These are phyloP conservation scores for Geranium brycei DNA, from an alignment of 345 rosid species.

Conservation along the genomic window DNA sequence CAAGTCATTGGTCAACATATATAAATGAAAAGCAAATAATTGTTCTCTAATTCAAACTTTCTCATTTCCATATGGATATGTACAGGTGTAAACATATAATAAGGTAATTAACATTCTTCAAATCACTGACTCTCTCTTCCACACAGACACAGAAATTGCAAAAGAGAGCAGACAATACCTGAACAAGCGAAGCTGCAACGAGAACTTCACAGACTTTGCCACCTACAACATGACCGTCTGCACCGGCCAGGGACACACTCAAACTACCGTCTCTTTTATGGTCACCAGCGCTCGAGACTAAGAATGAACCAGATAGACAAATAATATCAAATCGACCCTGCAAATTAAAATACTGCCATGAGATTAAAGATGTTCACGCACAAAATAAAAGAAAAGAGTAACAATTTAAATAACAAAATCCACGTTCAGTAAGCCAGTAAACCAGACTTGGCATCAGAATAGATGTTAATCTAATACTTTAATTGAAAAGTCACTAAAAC, in stretches of 20 bases:
- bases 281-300: conserved; percentile 41
- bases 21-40: too few species aligned
- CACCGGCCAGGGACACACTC: conserved; percentile 63
- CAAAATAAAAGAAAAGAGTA: too few species aligned
- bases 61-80: too few species aligned
- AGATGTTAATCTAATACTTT: too few species aligned
- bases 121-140: too few species aligned
- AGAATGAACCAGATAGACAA: conserved; percentile 63
- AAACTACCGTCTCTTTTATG: conserved; percentile 37
- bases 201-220: conserved; percentile 70
- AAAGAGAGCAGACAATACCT: conserved; percentile 30
- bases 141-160: not conserved
- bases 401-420: too few species aligned
- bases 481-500: too few species aligned
- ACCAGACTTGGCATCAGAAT: too few species aligned
- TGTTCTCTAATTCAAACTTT: too few species aligned
- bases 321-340: conserved; percentile 85
- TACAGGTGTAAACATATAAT: not conserved
- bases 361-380: too few species aligned
- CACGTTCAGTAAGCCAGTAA: too few species aligned
- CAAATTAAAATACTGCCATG: not conserved
- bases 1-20: too few species aligned
- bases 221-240: conserved; percentile 67
- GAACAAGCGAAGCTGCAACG: conserved; percentile 70
- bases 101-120: not conserved